A percentile compares a stretch with the other conserved stretches of the same genome.
These are phyloP conservation scores for Chenopodium berlandieri DNA, from an alignment of 148 eudicot species.

Conservation along the genomic window DNA sequence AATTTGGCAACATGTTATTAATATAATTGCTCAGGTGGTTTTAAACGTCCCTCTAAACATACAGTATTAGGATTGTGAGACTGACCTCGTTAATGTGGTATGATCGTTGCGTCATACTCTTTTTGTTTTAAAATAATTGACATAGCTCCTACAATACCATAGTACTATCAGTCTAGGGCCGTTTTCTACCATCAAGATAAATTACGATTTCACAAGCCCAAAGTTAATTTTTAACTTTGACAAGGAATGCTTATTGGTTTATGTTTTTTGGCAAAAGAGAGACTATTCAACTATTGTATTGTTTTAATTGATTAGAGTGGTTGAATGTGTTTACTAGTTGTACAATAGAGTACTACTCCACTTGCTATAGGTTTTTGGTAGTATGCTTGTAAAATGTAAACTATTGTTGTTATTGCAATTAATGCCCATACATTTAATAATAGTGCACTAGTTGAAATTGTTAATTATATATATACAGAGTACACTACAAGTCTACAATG, in stretches of 20 bases:
- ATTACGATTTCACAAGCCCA: not conserved
- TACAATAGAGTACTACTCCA: not conserved
- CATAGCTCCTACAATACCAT: too few relatives aligned
- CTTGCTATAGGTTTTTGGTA: not conserved
- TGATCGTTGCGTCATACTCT: not conserved
- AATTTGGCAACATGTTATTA: too few relatives aligned
- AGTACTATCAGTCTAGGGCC: not conserved
- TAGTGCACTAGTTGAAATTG: too few relatives aligned
- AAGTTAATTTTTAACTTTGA: too few relatives aligned
- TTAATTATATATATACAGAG: not conserved
- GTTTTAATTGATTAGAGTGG: not conserved
- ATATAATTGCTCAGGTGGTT: too few relatives aligned
- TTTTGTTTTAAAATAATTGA: too few relatives aligned
- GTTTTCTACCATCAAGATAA: not conserved
- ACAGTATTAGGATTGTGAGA: too few relatives aligned
- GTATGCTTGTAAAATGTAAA: not conserved
- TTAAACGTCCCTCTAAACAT: too few relatives aligned
- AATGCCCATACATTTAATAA: not conserved
- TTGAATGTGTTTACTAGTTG: not conserved
- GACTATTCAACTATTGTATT: not conserved
- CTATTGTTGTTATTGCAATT: not conserved
- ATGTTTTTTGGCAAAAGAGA: not conserved
- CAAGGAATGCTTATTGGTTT: too few relatives aligned
- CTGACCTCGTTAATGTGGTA: not conserved
- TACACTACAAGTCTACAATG: not conserved